Percentiles rank a stretch among this genome's conserved stretches.
Conservation (phyloP, 2,329 filamentous ascomycete species). For the Venturia oleaginea region DNA sequence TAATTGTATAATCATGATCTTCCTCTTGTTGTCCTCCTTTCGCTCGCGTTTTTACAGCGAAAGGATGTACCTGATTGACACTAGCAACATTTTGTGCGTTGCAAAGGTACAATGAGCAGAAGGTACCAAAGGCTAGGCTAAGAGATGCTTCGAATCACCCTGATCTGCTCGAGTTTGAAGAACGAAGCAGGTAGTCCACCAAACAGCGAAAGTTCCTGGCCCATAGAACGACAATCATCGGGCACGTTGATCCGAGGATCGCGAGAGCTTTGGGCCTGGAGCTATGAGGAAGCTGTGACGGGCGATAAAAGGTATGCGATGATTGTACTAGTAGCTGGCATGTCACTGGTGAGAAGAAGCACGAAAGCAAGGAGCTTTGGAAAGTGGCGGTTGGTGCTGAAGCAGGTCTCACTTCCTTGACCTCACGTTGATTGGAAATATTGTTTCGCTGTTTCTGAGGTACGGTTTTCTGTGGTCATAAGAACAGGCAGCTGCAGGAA, state of each 20-base stretch:
- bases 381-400: background rate
- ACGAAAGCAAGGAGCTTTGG: background rate
- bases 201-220: too few species aligned
- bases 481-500: background rate
- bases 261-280: background rate
- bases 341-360: background rate
- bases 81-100: too few species aligned
- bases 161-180: too few species aligned
- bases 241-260: too few species aligned
- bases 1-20: slow-evolving; percentile 2
- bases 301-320: too few species aligned
- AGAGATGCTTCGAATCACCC: too few species aligned
- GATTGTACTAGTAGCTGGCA: background rate
- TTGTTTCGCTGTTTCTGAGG: background rate
- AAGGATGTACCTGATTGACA: background rate
- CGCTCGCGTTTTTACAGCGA: background rate
- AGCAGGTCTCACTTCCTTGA: background rate
- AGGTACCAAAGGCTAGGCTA: background rate
- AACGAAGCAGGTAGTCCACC: too few species aligned
- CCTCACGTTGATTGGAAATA: background rate
- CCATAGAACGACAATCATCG: too few species aligned
- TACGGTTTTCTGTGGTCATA: background rate
- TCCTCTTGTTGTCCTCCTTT: background rate
- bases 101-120: too few species aligned
- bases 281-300: background rate